These are phyloP conservation scores for Letharia columbiana DNA, from an alignment of 495 filamentous ascomycete genomes.

Conservation along the genomic window DNA sequence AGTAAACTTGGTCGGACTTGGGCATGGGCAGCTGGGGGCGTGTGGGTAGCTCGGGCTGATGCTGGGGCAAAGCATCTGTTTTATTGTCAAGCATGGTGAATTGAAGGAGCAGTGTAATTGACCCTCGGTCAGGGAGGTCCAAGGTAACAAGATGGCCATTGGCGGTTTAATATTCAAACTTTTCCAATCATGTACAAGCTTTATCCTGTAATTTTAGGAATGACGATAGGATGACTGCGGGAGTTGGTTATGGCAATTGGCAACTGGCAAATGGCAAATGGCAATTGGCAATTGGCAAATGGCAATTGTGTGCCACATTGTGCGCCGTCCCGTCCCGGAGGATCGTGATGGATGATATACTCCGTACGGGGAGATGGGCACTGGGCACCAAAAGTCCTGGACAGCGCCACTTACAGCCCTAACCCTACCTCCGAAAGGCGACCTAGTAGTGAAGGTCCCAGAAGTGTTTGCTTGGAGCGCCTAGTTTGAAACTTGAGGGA, in stretches of 20 bases:
- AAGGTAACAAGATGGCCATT: background rate
- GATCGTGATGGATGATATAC: too few relatives aligned
- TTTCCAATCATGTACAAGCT: background rate
- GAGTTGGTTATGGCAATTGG: background rate
- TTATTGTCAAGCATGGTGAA: background rate
- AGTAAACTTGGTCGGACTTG: slow-evolving; percentile 6
- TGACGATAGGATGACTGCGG: background rate
- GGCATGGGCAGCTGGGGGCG: background rate
- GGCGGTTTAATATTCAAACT: background rate
- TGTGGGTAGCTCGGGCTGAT: background rate
- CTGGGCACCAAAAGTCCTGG: too few relatives aligned
- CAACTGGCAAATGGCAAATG: too few relatives aligned
- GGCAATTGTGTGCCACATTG: too few relatives aligned
- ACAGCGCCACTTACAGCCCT: too few relatives aligned
- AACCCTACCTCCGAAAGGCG: too few relatives aligned
- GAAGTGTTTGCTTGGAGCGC: too few relatives aligned
- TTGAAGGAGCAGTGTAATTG: background rate
- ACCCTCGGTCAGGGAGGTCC: background rate
- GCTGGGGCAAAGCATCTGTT: background rate
- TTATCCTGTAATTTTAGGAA: background rate
- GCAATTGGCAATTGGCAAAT: too few relatives aligned
- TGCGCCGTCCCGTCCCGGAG: too few relatives aligned
- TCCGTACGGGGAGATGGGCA: too few relatives aligned
- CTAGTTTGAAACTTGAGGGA: too few relatives aligned
- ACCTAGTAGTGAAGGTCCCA: too few relatives aligned